Evolutionary conservation across 2,329 filamentous ascomycete genomes (phyloP).

Genomic region (Cercospora citrullina): DNA sequence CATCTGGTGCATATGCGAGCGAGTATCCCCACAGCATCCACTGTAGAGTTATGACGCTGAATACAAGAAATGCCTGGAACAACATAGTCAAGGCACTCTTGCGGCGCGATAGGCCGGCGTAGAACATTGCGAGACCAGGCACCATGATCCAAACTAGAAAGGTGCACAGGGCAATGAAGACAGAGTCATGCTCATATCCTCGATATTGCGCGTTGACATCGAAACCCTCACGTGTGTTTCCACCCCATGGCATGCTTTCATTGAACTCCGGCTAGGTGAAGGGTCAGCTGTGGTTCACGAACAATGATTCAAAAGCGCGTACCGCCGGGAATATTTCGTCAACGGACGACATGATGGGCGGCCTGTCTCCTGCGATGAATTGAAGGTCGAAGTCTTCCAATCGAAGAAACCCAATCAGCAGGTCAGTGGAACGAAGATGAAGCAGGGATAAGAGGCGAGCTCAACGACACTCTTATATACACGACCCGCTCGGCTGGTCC

Average conservation of each 20-base stretch:
- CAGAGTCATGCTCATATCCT: conserved; percentile 62
- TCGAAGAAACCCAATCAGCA: not conserved
- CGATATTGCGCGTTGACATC: conserved; percentile 61
- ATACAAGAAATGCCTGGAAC: conserved; percentile 62
- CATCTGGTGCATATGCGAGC: conserved; percentile 48
- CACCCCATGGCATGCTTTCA: conserved; percentile 52
- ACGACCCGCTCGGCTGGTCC: not conserved
- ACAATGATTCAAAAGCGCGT: not conserved
- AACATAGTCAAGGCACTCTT: conserved; percentile 63
- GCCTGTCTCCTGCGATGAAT: not conserved
- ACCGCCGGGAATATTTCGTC: conserved; percentile 7
- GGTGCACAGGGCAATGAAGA: conserved; percentile 59
- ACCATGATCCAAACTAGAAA: conserved; percentile 68
- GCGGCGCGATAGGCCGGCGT: conserved; percentile 62
- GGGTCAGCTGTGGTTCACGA: not conserved
- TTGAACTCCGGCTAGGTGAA: conserved; percentile 41
- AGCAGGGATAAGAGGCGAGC: not conserved
- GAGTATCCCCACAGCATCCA: conserved; percentile 67
- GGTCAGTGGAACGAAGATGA: not conserved
- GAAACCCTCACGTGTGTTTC: conserved; percentile 53
- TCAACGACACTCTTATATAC: not conserved
- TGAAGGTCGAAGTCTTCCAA: not conserved
- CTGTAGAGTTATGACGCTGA: conserved; percentile 57
- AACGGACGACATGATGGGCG: conserved; percentile 4
- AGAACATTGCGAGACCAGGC: conserved; percentile 64